Conservation (phyloP, 202 grass and related monocot species). For the Brachypodium distachyon region DNA sequence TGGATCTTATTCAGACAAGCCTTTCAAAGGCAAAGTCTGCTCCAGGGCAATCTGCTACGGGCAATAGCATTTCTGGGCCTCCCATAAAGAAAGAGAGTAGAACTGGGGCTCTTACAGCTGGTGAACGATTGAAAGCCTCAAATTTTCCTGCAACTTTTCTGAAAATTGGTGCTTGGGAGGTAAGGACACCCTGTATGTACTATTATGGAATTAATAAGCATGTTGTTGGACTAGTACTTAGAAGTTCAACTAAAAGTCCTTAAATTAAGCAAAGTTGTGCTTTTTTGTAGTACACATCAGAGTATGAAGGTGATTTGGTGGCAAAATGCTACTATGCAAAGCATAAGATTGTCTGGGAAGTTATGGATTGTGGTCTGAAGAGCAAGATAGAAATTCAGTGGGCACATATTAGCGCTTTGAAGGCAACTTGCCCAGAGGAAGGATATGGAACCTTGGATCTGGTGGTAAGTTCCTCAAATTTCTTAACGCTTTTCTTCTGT, state of each 20-base stretch:
- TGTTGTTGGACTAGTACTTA: neutral
- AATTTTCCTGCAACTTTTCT: slow-evolving; percentile 50
- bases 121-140: slow-evolving; percentile 56
- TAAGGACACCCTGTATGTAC: slow-evolving; percentile 5
- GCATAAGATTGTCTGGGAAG: slow-evolving; percentile 68
- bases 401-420: slow-evolving; percentile 49
- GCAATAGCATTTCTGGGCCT: neutral
- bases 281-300: slow-evolving; percentile 35
- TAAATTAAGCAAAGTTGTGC: neutral
- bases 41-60: neutral
- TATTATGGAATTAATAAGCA: neutral
- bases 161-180: slow-evolving; percentile 67
- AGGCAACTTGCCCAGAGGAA: slow-evolving; percentile 37
- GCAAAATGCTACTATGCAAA: slow-evolving; percentile 80
- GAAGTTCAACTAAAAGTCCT: neutral
- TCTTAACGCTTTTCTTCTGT: neutral
- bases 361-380: slow-evolving; percentile 55
- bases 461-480: slow-evolving; percentile 34
- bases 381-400: slow-evolving; percentile 74
- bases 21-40: slow-evolving; percentile 23
- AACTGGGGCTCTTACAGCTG: neutral
- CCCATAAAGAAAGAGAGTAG: slow-evolving; percentile 29
- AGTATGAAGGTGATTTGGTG: slow-evolving; percentile 67
- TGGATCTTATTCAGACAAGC: slow-evolving; percentile 41
- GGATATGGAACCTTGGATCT: slow-evolving; percentile 42